Evolutionary conservation across 2,329 filamentous ascomycete species (phyloP).

Genomic region (Monosporascus sp.): DNA sequence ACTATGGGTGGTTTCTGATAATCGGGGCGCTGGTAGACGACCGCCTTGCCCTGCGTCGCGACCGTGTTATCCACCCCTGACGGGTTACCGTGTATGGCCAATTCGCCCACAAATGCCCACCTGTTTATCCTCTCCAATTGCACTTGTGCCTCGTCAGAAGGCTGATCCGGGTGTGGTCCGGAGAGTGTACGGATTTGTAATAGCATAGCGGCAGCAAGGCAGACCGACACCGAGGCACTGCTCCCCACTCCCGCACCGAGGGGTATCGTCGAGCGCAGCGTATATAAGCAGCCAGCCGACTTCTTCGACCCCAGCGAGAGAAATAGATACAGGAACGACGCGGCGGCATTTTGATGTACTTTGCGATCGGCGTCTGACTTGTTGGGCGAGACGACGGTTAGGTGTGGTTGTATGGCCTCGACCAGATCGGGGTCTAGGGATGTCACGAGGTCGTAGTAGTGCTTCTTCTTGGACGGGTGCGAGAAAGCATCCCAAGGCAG

Average conservation of each 20-base stretch:
- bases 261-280: slow-evolving; percentile 86
- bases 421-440: slow-evolving; percentile 78
- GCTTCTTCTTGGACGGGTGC: slow-evolving; percentile 80
- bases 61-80: slow-evolving; percentile 98
- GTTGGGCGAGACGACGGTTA: slow-evolving; percentile 62
- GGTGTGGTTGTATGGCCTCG: slow-evolving; percentile 72
- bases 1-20: slow-evolving; percentile 74
- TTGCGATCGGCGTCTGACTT: slow-evolving; percentile 69
- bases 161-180: slow-evolving; percentile 88
- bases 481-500: slow-evolving; percentile 84
- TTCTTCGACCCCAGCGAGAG: slow-evolving; percentile 75
- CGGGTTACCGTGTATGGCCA: slow-evolving; percentile 96
- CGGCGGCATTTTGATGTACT: slow-evolving; percentile 76
- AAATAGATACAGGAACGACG: slow-evolving; percentile 88
- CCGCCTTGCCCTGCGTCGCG: slow-evolving; percentile 85
- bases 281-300: slow-evolving; percentile 80
- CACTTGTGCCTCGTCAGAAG: slow-evolving; percentile 75
- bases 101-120: slow-evolving; percentile 95
- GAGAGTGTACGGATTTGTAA: slow-evolving; percentile 83
- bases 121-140: slow-evolving; percentile 94
- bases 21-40: slow-evolving; percentile 79
- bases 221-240: slow-evolving; percentile 91
- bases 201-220: slow-evolving; percentile 75
- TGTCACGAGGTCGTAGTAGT: slow-evolving; percentile 86
- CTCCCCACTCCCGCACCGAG: slow-evolving; percentile 88